phyloP scores from a whole-genome alignment of 345 rosid species.

The Excoecaria cochinchinensis region DNA sequence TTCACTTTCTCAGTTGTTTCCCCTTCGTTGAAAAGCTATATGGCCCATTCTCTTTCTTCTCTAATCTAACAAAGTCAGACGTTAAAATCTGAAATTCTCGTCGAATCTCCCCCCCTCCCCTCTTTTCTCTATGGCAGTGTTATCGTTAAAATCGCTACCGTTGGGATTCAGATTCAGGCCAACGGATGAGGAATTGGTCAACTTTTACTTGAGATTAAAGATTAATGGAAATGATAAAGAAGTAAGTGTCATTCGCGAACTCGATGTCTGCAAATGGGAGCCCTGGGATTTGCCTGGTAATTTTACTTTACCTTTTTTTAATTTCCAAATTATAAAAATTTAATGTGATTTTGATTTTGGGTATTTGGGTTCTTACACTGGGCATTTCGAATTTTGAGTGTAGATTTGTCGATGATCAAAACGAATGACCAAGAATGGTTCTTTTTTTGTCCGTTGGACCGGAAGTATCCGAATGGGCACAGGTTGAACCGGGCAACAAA shows the following conservation, averaged over 20 bases:
- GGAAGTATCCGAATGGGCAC: conserved; percentile 81
- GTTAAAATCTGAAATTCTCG: background rate
- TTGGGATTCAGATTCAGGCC: conserved; percentile 90
- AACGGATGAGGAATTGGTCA: conserved; percentile 73
- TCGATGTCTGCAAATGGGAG: conserved; percentile 89
- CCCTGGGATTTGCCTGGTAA: conserved; percentile 97
- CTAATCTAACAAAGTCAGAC: background rate
- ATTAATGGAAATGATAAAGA: conserved; percentile 65
- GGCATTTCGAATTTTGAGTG: background rate
- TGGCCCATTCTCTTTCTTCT: background rate
- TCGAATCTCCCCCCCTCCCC: background rate
- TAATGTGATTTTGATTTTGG: background rate
- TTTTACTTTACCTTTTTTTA: background rate
- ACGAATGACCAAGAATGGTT: conserved; percentile 83
- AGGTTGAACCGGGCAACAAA: conserved; percentile 78
- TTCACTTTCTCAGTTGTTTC: conserved; percentile 15
- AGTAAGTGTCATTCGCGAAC: conserved; percentile 61
- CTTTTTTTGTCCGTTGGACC: conserved; percentile 89
- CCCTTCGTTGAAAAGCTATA: background rate
- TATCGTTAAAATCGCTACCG: conserved; percentile 60
- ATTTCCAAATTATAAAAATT: background rate
- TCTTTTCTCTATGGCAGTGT: conserved; percentile 32
- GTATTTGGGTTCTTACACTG: background rate
- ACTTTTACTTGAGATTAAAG: conserved; percentile 65
- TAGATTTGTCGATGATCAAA: conserved; percentile 58